A percentile compares a stretch with the other conserved stretches of the same genome.
phyloP scores from a whole-genome alignment of 1,284 basidiomycete species.

The Puccinia polysora region DNA sequence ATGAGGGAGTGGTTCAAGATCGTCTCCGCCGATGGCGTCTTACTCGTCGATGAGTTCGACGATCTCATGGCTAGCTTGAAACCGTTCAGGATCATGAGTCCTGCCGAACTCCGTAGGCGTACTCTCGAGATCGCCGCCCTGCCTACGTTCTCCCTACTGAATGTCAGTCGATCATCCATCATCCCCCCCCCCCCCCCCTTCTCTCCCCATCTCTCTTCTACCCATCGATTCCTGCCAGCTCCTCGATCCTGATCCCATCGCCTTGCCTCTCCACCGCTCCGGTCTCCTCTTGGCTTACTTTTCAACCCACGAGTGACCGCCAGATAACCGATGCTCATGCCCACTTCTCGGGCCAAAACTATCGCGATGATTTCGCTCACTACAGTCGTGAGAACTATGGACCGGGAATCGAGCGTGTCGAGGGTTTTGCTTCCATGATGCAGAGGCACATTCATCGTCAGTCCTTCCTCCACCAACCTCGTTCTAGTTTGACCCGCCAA shows the following conservation, averaged over 20 bases:
- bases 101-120: slow-evolving; percentile 30
- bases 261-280: no score
- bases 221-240: no score
- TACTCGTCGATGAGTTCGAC: slow-evolving; percentile 42
- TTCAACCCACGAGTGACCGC: no score
- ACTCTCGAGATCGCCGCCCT: slow-evolving; percentile 34
- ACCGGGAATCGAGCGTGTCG: slow-evolving; percentile 41
- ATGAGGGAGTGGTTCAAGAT: slow-evolving; percentile 42
- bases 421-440: slow-evolving; percentile 42
- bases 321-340: slow-evolving; percentile 36
- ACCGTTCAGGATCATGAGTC: slow-evolving; percentile 38
- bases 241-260: no score
- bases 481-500: no score
- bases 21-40: slow-evolving; percentile 26
- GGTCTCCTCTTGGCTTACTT: no score
- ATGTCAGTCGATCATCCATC: neutral
- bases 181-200: neutral
- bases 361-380: slow-evolving; percentile 35
- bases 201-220: neutral
- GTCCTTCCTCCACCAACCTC: neutral
- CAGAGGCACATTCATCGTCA: slow-evolving; percentile 34
- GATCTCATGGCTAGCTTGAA: slow-evolving; percentile 31
- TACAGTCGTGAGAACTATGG: slow-evolving; percentile 43
- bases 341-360: slow-evolving; percentile 38
- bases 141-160: slow-evolving; percentile 42